Conservation (phyloP, 805 yeast genomes). For the Blastobotrys chiropterorum region DNA sequence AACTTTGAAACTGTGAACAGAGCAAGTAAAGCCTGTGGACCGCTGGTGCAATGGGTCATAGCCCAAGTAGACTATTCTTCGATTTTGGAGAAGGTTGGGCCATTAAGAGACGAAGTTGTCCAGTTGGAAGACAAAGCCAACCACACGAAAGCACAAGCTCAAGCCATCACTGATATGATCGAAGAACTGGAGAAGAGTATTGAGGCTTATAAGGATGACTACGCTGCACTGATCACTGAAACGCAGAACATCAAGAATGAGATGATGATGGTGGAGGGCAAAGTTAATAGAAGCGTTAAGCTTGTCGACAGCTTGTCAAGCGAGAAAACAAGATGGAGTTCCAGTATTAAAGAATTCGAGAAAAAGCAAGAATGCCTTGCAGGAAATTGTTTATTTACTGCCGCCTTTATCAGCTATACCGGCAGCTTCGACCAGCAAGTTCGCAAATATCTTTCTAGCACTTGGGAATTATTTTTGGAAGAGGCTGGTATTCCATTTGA, state of each 20-base stretch:
- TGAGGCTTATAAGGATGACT: conserved; percentile 56
- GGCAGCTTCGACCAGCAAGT: conserved; percentile 51
- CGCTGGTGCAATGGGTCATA: conserved; percentile 77
- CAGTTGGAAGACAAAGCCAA: conserved; percentile 52
- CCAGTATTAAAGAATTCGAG: conserved; percentile 46
- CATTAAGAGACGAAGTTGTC: conserved; percentile 60
- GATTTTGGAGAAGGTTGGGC: conserved; percentile 66
- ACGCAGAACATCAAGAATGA: conserved; percentile 69
- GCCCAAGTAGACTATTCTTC: conserved; percentile 80
- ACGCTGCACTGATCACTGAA: conserved; percentile 71
- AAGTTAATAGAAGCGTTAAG: conserved; percentile 54
- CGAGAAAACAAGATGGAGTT: conserved; percentile 75
- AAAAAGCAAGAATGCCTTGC: conserved; percentile 40
- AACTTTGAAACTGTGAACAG: conserved; percentile 70
- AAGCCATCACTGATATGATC: conserved; percentile 79
- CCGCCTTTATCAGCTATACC: conserved; percentile 55
- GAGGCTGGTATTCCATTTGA: conserved; percentile 37
- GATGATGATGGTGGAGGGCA: conserved; percentile 54
- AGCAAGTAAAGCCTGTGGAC: conserved; percentile 95
- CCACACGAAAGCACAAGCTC: conserved; percentile 59
- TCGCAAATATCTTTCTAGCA: conserved; percentile 33
- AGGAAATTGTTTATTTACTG: conserved; percentile 61
- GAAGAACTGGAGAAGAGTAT: conserved; percentile 64
- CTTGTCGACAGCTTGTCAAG: conserved; percentile 56
- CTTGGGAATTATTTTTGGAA: conserved; percentile 36